These are phyloP conservation scores for Trichoderma orchidacearum DNA, from an alignment of 495 filamentous ascomycete genomes.

Conservation along the genomic window DNA sequence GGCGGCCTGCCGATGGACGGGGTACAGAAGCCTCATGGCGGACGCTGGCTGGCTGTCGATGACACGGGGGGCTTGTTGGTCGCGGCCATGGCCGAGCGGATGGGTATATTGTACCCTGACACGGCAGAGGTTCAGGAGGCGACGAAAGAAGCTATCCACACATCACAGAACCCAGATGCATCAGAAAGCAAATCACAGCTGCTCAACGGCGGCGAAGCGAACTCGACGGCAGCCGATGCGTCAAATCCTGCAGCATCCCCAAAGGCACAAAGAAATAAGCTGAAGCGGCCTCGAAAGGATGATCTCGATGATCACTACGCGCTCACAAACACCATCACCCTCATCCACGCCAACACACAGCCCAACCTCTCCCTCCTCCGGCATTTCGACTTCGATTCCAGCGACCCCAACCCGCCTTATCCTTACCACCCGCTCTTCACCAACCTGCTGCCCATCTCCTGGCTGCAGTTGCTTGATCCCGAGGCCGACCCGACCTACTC, in stretches of 20 bases:
- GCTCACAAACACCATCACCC: conserved; percentile 67
- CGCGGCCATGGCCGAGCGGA: conserved; percentile 79
- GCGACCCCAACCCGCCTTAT: conserved; percentile 42
- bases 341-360: conserved; percentile 79
- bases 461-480: conserved; percentile 78
- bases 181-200: background rate
- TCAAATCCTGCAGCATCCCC: background rate
- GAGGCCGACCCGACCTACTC: conserved; percentile 54
- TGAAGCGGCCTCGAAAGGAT: conserved; percentile 16
- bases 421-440: conserved; percentile 60
- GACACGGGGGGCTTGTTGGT: conserved; percentile 80
- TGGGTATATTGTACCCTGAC: conserved; percentile 60
- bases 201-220: background rate
- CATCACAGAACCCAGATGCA: conserved; percentile 3
- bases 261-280: conserved; percentile 6
- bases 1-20: conserved; percentile 6
- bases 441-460: conserved; percentile 72
- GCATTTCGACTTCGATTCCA: conserved; percentile 71
- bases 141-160: conserved; percentile 1
- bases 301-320: conserved; percentile 32
- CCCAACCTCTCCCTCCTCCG: conserved; percentile 76
- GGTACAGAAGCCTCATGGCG: conserved; percentile 21
- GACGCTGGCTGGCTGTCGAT: conserved; percentile 80
- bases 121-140: conserved; percentile 8
- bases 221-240: background rate